These are phyloP conservation scores for Ajuga reptans DNA, from an alignment of 305 asterid species.

Conservation along the genomic window DNA sequence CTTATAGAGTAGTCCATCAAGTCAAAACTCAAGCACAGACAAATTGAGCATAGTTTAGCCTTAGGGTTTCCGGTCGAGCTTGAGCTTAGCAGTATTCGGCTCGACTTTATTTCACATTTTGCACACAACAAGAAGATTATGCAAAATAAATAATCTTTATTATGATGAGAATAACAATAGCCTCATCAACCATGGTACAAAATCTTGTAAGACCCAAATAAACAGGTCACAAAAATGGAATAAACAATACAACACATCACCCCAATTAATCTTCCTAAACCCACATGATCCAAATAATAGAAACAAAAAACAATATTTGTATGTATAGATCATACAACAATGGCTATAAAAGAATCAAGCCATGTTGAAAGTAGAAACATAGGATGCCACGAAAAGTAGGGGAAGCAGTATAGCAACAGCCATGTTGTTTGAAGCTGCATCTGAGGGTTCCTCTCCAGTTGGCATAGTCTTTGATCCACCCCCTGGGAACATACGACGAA, in stretches of 20 bases:
- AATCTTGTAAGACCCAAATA: conserved; percentile 27
- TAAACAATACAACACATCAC: conserved; percentile 24
- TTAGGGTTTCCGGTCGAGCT: too few relatives aligned
- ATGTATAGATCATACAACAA: neutral
- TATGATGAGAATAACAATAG: conserved; percentile 17
- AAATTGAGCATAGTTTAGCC: too few relatives aligned
- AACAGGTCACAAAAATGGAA: conserved; percentile 27
- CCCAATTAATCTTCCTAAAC: neutral
- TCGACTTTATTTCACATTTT: too few relatives aligned
- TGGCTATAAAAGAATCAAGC: conserved; percentile 28
- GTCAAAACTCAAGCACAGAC: too few relatives aligned
- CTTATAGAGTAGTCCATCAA: too few relatives aligned
- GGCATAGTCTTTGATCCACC: conserved; percentile 40
- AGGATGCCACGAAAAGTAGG: conserved; percentile 43
- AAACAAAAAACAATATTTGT: conserved; percentile 3
- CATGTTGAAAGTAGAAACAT: conserved; percentile 32
- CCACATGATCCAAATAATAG: neutral
- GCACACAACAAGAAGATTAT: too few relatives aligned
- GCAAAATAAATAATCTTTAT: conserved; percentile 20
- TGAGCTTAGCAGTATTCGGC: too few relatives aligned
- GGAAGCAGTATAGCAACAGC: conserved; percentile 34
- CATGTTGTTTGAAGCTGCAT: conserved; percentile 42
- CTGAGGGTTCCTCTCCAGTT: conserved; percentile 43
- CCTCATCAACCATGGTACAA: conserved; percentile 29
- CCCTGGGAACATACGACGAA: conserved; percentile 34